Conservation (phyloP, 2,329 filamentous ascomycete species). For the Cladorrhinum sp. region DNA sequence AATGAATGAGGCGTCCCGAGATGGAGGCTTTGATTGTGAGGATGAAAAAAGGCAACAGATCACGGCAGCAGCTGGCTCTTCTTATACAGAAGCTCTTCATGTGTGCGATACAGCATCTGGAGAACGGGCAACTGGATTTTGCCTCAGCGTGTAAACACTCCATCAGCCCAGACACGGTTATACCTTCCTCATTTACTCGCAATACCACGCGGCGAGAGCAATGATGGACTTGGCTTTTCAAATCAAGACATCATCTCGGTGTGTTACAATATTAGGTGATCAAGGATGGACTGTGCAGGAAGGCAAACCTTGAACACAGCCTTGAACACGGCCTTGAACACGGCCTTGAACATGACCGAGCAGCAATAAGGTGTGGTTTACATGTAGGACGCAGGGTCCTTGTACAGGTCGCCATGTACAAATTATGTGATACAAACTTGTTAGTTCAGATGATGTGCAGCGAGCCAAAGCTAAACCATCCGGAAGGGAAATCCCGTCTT, state of each 20-base stretch:
- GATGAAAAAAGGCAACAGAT: not conserved
- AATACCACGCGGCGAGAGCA: too few relatives aligned
- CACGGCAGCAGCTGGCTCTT: not conserved
- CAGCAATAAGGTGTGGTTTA: not conserved
- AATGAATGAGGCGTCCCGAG: not conserved
- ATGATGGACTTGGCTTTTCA: not conserved
- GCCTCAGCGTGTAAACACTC: not conserved
- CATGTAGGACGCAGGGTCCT: not conserved
- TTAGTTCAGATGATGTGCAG: too few relatives aligned
- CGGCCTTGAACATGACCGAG: not conserved
- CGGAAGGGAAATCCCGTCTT: too few relatives aligned
- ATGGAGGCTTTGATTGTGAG: not conserved
- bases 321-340: too few relatives aligned
- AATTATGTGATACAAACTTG: too few relatives aligned
- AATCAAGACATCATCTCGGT: too few relatives aligned
- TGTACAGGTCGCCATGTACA: too few relatives aligned
- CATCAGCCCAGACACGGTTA: not conserved
- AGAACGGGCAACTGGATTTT: not conserved
- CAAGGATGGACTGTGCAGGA: not conserved
- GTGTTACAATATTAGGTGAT: not conserved
- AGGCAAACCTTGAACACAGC: too few relatives aligned
- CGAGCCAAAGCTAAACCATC: too few relatives aligned
- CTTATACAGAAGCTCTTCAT: not conserved
- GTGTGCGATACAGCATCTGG: not conserved
- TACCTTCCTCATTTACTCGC: not conserved